These are phyloP conservation scores for Trichoderma gamsii DNA, from an alignment of 495 filamentous ascomycete species.

Conservation along the genomic window DNA sequence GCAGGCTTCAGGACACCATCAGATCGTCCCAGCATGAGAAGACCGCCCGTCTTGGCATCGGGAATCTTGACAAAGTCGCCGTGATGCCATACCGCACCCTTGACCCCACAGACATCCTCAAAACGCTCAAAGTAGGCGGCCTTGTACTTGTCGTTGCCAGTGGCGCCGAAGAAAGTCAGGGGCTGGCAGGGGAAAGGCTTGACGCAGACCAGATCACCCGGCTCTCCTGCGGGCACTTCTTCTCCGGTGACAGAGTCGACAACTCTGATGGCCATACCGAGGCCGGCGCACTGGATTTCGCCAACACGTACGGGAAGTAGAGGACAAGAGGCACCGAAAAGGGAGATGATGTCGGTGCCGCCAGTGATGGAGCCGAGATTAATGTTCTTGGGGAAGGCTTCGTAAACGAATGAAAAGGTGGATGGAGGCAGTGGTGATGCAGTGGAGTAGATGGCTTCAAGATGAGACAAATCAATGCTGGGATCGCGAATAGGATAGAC, in stretches of 20 bases:
- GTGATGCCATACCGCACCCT: slow-evolving; percentile 71
- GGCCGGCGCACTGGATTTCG: slow-evolving; percentile 82
- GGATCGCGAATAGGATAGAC: slow-evolving; percentile 55
- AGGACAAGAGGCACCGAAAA: slow-evolving; percentile 82
- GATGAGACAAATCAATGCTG: slow-evolving; percentile 45
- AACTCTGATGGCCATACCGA: slow-evolving; percentile 84
- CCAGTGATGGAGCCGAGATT: slow-evolving; percentile 82
- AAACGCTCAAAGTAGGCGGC: slow-evolving; percentile 86
- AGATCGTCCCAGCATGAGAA: slow-evolving; percentile 75
- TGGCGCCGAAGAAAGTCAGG: slow-evolving; percentile 73
- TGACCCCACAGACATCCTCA: slow-evolving; percentile 18
- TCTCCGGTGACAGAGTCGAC: slow-evolving; percentile 56
- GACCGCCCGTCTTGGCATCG: slow-evolving; percentile 63
- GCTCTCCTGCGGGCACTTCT: slow-evolving; percentile 52
- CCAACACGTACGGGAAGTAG: slow-evolving; percentile 80
- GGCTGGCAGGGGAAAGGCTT: slow-evolving; percentile 88
- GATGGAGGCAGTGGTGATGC: slow-evolving; percentile 87
- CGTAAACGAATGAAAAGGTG: slow-evolving; percentile 85
- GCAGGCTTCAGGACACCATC: slow-evolving; percentile 76
- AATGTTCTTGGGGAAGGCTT: slow-evolving; percentile 64
- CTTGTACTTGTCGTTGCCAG: slow-evolving; percentile 66
- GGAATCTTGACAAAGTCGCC: slow-evolving; percentile 80
- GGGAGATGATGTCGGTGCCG: slow-evolving; percentile 88
- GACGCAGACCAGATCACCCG: slow-evolving; percentile 87
- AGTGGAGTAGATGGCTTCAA: slow-evolving; percentile 86